These are phyloP conservation scores for Dalbergia oliveri DNA, from an alignment of 306 rosid genomes.

Conservation along the genomic window DNA sequence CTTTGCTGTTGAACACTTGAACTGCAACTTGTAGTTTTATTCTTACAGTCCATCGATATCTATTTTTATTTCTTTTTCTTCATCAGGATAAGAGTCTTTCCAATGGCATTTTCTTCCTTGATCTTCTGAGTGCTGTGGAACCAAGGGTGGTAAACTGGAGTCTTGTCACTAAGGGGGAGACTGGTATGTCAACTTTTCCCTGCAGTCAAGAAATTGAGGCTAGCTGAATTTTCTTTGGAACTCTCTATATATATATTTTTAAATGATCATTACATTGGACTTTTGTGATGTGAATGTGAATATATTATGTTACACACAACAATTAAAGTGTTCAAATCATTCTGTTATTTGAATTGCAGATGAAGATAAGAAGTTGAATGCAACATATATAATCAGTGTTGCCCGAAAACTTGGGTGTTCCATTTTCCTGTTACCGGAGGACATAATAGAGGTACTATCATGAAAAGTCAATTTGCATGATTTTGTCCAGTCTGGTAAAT, in stretches of 20 bases:
- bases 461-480: constrained; percentile 14
- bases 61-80: constrained; percentile 33
- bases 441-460: constrained; percentile 80
- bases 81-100: constrained; percentile 91
- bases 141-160: constrained; percentile 99
- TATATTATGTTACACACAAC: constrained; percentile 17
- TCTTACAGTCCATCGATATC: background rate
- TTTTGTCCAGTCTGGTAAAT: constrained; percentile 27
- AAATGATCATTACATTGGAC: constrained; percentile 24
- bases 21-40: background rate
- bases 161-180: constrained; percentile 95
- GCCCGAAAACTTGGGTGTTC: constrained; percentile 99
- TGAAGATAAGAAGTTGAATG: constrained; percentile 96
- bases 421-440: constrained; percentile 97
- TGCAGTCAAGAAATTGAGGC: constrained; percentile 22
- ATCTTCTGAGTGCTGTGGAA: constrained; percentile 95
- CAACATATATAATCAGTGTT: constrained; percentile 96
- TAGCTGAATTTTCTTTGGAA: constrained; percentile 32
- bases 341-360: constrained; percentile 62
- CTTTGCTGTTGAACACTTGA: constrained; percentile 15
- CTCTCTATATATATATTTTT: constrained; percentile 19
- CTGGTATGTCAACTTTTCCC: constrained; percentile 63
- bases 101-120: constrained; percentile 91
- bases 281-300: constrained; percentile 37
- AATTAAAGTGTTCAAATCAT: constrained; percentile 28